Conservation (phyloP, 2,329 filamentous ascomycete genomes). For the Allantophomopsis cytisporea region DNA sequence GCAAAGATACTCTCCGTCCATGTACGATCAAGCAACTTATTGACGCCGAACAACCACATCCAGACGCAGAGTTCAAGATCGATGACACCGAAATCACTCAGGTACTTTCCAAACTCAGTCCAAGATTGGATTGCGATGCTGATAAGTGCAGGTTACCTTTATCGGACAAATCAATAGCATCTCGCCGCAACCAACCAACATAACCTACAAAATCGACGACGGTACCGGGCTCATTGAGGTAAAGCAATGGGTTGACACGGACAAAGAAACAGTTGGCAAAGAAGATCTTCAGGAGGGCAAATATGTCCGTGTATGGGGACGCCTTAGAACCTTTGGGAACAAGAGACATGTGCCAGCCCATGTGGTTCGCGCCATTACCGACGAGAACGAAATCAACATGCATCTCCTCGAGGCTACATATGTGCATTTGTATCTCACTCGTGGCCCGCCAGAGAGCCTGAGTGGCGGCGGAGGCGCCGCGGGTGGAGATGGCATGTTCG, state of each 20-base stretch:
- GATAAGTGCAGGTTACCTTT: conserved; percentile 52
- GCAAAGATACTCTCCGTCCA: conserved; percentile 78
- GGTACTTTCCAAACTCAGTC: conserved; percentile 17
- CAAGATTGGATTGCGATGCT: too few relatives aligned
- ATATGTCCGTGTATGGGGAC: conserved; percentile 78
- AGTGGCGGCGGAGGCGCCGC: conserved; percentile 22
- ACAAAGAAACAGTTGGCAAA: conserved; percentile 25
- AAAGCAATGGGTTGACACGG: conserved; percentile 61
- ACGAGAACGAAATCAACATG: conserved; percentile 88
- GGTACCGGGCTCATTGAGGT: conserved; percentile 88
- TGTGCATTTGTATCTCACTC: conserved; percentile 73
- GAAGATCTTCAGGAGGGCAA: conserved; percentile 52
- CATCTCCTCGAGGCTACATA: conserved; percentile 84
- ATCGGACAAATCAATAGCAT: conserved; percentile 85
- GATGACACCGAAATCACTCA: conserved; percentile 61
- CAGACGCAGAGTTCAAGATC: conserved; percentile 67
- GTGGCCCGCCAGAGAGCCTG: conserved; percentile 38
- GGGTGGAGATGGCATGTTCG: conserved; percentile 20
- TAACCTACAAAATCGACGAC: conserved; percentile 88
- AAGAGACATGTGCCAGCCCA: conserved; percentile 73
- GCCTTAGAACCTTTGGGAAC: conserved; percentile 71
- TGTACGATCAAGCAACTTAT: conserved; percentile 93
- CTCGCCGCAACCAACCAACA: conserved; percentile 76
- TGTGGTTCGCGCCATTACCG: conserved; percentile 64
- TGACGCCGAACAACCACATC: conserved; percentile 65